Percentiles rank a stretch among this genome's conserved stretches.
Conservation (phyloP, 345 rosid genomes). For the Capsella bursapastoris region DNA sequence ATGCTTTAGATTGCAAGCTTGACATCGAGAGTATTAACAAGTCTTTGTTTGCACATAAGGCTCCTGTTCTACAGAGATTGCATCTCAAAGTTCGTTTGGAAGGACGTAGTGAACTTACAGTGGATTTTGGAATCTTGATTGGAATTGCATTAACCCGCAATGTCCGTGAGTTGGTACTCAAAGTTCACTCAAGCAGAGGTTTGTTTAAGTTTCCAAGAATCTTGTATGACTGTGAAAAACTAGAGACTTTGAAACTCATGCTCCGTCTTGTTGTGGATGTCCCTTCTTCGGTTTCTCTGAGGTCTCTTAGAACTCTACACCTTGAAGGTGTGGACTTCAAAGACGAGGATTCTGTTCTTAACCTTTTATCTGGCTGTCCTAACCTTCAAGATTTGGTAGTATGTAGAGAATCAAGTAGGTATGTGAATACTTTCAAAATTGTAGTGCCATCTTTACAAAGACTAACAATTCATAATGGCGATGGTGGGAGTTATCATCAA, state of each 20-base stretch:
- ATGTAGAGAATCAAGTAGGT: background rate
- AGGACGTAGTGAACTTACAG: background rate
- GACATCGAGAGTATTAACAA: background rate
- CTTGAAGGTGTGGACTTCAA: background rate
- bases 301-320: conserved; percentile 8
- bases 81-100: background rate
- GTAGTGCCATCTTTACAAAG: background rate
- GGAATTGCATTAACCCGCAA: background rate
- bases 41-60: conserved; percentile 5
- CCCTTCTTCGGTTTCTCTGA: background rate
- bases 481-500: background rate
- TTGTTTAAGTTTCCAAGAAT: background rate
- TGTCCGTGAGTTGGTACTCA: background rate
- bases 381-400: conserved; percentile 11
- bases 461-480: background rate
- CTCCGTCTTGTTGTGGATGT: background rate
- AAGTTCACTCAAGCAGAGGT: background rate
- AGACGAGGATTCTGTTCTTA: background rate
- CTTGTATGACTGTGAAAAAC: conserved; percentile 7
- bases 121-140: background rate
- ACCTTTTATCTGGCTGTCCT: conserved; percentile 22
- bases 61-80: conserved; percentile 3
- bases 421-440: too few species aligned
- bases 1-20: background rate
- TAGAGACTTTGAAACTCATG: background rate